Base-by-base conservation (phyloP, 352 stramenopile genomes). In the Thalassiosira oceanica region DNA sequence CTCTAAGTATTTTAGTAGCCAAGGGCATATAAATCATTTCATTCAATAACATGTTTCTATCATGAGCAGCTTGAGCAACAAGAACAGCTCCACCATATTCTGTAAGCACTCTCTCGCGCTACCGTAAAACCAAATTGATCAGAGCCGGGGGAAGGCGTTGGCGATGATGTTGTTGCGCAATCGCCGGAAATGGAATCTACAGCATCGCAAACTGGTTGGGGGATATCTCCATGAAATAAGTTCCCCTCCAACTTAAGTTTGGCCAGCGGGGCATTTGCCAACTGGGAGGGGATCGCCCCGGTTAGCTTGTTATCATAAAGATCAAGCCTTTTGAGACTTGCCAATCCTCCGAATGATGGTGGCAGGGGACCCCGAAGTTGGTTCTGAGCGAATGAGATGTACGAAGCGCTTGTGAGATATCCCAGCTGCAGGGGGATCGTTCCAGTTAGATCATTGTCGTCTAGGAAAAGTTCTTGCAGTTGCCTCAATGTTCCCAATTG, bases 401-500 rank as follows among this genome's bases (percentile, higher is more conserved):
- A 74, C 10, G 37, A 58, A 15, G 44, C 61, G 26, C 43, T 74
- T 16, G 29, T 16, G 11, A 79, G 54, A 20, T 46, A 1, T 15
- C 68, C 68, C 18, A 79, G 36, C 58, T 74, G 48, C 0, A 45
- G 2, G 31, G 68, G 68, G n/a, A 79, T 74, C 8, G 42, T 27
- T 27, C 68, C 67, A 29, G 54, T 66, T 15, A 79, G 27, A 49
- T 79, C 61, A 48, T 79, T 79, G 23, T 74, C 61, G 36, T 79
- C 68, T 16, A 79, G 41, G 42, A 74, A 74, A 13, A 79, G 36
- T 45, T 74, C 68, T 15, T 56, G 37, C 6, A 79, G 20, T 10
- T 74, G 28, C 27, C 37, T 44, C 4, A 79, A 42, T 28, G 46
- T 52, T 29, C 68, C 68, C 16, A 79, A 24, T 33, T 42, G 8